These are phyloP conservation scores for Telopea speciosissima DNA, from an alignment of 177 flowering plant genomes.

Conservation along the genomic window DNA sequence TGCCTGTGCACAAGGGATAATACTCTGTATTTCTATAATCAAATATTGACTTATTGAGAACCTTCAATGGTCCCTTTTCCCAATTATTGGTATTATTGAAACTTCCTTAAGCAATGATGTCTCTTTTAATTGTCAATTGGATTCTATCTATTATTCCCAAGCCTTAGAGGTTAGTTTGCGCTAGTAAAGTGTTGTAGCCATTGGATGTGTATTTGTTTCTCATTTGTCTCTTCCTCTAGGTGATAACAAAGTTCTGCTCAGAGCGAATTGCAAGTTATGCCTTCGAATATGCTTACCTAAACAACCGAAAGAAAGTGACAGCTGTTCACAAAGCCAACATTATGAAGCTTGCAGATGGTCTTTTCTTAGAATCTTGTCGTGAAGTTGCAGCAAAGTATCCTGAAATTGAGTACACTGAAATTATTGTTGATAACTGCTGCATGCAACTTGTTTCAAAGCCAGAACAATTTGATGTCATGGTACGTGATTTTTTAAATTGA, in stretches of 20 bases:
- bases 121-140: too few relatives aligned
- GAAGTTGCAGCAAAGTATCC: slow-evolving; percentile 80
- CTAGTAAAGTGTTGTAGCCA: too few relatives aligned
- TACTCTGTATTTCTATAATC: too few relatives aligned
- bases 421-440: slow-evolving; percentile 91
- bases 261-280: slow-evolving; percentile 85
- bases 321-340: slow-evolving; percentile 94
- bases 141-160: too few relatives aligned
- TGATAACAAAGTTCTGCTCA: slow-evolving; percentile 84
- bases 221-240: slow-evolving; percentile 27
- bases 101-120: too few relatives aligned
- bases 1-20: too few relatives aligned
- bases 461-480: slow-evolving; percentile 95
- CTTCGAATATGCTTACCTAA: slow-evolving; percentile 81
- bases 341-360: slow-evolving; percentile 88
- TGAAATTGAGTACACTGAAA: slow-evolving; percentile 66
- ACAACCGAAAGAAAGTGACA: slow-evolving; percentile 84
- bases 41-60: too few relatives aligned
- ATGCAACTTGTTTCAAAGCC: slow-evolving; percentile 96
- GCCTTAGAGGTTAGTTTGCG: too few relatives aligned
- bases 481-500: slow-evolving; percentile 17
- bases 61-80: too few relatives aligned
- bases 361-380: slow-evolving; percentile 80
- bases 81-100: too few relatives aligned
- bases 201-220: too few relatives aligned